Percentiles rank a stretch among this genome's conserved stretches.
Evolutionary conservation across 345 rosid species (phyloP).

Genomic region (Clausena lansium): DNA sequence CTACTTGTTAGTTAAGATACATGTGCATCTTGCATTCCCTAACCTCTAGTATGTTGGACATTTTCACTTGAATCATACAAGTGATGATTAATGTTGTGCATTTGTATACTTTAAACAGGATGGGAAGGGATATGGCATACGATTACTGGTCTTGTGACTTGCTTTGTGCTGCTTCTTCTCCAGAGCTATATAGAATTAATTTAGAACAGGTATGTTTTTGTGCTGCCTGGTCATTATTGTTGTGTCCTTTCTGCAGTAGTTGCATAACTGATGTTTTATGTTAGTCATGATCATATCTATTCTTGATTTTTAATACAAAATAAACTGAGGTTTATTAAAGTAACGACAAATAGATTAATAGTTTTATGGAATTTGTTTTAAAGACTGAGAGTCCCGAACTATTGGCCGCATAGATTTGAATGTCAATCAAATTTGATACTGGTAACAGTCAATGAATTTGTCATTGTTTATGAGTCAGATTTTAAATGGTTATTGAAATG

Average conservation of each 20-base stretch:
- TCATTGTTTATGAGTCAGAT: background rate
- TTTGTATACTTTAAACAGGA: constrained; percentile 40
- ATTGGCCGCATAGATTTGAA: background rate
- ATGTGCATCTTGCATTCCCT: background rate
- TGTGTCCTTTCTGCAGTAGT: background rate
- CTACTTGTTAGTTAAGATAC: background rate
- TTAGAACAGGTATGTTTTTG: constrained; percentile 70
- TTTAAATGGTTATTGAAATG: too few relatives aligned
- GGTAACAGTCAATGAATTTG: background rate
- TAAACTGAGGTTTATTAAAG: background rate
- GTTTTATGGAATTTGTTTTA: background rate
- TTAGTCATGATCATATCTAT: background rate
- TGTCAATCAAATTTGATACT: background rate
- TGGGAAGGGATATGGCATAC: constrained; percentile 91
- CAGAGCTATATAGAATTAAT: constrained; percentile 90
- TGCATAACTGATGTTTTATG: background rate
- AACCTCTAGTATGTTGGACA: background rate
- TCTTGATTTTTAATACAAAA: background rate
- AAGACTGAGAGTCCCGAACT: background rate
- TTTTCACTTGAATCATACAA: background rate
- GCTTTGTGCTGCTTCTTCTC: constrained; percentile 96
- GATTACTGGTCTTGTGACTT: constrained; percentile 95
- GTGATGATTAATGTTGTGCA: background rate
- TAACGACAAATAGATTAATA: background rate
- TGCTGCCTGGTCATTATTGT: background rate